Base-by-base conservation (phyloP, 169 alveolate species). In the Cryptosporidium sp. region DNA sequence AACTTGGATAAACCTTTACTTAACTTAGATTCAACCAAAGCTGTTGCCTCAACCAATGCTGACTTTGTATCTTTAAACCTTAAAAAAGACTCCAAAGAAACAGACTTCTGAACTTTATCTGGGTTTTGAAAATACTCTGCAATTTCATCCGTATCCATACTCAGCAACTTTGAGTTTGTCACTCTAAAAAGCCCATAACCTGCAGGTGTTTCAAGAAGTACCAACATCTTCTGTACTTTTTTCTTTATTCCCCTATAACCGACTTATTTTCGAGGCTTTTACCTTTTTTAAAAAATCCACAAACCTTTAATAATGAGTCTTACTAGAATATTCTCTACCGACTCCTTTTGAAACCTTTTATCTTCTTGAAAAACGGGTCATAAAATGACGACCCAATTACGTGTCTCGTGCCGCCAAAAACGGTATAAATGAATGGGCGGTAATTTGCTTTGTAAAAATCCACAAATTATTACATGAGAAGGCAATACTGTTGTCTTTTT, bases 181-280 rank as follows among this genome's bases (percentile, higher is more conserved):
- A 98, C 96, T 92, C 96, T 94, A 93, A 98, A 99, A 41, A 99
- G 96, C 71, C 99, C 99, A 92, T 97, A 98, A 48, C 99, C 99
- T 29, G 99, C 99, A 21, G 99, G 98, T 26, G 99, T 98, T 93
- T 99, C 99, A 71, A 98, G 94, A 33, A 99, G 96, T 84, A 98
- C 97, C 94, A 98, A 93, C 99, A 99, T 98, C 80, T 92, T 95
- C 26, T 62, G 8, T 12, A 50, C 41, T 48, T 26, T 21, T 14
- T 18, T 9, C 23, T 16, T 39, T 43, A 1, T 50, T 23, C 65
- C 48, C 86, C 70, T 73, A 73, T 29, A 35, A 37, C 21, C 35
- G 67, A n/a, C 39, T 55, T 55, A 16, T 23, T 16, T 55, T 23
- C 35, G 21, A 55, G 35, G 37, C 8, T 37, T 51, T n/a, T 26